Conservation (phyloP, 495 filamentous ascomycete species). For the Melanomma pulvis-pyrius region DNA sequence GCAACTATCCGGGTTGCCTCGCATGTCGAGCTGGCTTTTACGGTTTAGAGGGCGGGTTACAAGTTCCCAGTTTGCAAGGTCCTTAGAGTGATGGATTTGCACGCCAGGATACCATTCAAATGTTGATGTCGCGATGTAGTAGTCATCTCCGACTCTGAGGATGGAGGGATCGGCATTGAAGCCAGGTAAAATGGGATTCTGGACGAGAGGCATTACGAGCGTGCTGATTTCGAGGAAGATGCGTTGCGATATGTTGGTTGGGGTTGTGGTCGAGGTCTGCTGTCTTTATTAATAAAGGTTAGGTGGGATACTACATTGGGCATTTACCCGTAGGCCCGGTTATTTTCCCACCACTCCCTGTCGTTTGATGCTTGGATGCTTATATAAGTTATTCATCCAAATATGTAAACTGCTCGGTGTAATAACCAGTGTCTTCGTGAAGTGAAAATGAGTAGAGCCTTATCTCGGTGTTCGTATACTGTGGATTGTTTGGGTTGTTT, state of each 20-base stretch:
- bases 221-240: not conserved
- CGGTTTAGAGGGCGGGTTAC: constrained; percentile 41
- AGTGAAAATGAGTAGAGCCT: too few relatives aligned
- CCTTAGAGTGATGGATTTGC: constrained; percentile 56
- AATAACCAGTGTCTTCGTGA: not conserved
- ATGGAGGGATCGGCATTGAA: constrained; percentile 67
- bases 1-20: constrained; percentile 52
- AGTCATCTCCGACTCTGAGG: constrained; percentile 58
- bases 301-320: not conserved
- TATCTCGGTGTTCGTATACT: not conserved
- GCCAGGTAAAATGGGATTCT: constrained; percentile 66
- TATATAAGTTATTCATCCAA: not conserved
- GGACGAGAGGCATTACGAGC: constrained; percentile 24
- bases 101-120: constrained; percentile 63
- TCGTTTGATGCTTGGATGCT: not conserved
- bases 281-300: not conserved
- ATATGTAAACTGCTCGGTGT: not conserved
- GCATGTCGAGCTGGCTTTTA: constrained; percentile 47
- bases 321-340: constrained; percentile 1
- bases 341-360: not conserved
- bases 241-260: not conserved
- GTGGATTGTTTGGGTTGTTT: not conserved
- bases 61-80: constrained; percentile 57
- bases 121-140: constrained; percentile 65
- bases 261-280: not conserved